Evolutionary conservation across 139 green algal species (phyloP), one percentile per base, ranked within the genome.

Genomic region (Chlorella sorokiniana): DNA sequence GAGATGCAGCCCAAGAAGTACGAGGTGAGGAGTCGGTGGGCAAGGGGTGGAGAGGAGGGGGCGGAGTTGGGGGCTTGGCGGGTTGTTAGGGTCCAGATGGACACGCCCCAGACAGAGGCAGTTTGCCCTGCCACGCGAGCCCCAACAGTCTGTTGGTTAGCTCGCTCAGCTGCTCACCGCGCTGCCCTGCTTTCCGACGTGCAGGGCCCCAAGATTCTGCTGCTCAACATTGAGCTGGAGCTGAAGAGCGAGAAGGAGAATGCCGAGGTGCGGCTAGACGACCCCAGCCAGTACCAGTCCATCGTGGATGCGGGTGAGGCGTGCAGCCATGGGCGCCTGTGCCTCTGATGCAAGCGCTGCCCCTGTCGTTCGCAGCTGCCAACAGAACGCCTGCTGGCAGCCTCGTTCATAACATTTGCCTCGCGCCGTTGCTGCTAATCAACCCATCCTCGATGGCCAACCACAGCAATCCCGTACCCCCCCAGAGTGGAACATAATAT

Each of bases 401-500:
- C n/a, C n/a, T n/a, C n/a, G n/a, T n/a, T n/a, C n/a, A n/a, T n/a
- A n/a, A n/a, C n/a, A n/a, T n/a, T n/a, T 56, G 48, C 14, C 48
- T 11, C 14, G 14, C 48, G 16, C 14, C 48, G 48, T 56, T 11
- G 11, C 48, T 56, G 48, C 48, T 56, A 11, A 56, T 56, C 48
- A 25, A 25, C 48, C 16, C 48, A 56, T 11, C 14, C 48, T 56
- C 16, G 14, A 25, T 56, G 48, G 16, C n/a, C n/a, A n/a, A n/a
- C n/a, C 48, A 56, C 48, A 25, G 48, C 48, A 56, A 11, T 56
- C 48, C 48, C 63, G 59, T 29, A 5, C 31, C 42, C 76, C 41
- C 52, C n/a, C 76, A 81, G 97, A 99, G 88, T 99, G 97, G 97
- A 98, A 98, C 92, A 98, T 99, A 87, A 99, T 99, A 75, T 99